These are phyloP conservation scores for Trichoderma harzianum DNA, from an alignment of 2,329 filamentous ascomycete genomes.

Conservation along the genomic window DNA sequence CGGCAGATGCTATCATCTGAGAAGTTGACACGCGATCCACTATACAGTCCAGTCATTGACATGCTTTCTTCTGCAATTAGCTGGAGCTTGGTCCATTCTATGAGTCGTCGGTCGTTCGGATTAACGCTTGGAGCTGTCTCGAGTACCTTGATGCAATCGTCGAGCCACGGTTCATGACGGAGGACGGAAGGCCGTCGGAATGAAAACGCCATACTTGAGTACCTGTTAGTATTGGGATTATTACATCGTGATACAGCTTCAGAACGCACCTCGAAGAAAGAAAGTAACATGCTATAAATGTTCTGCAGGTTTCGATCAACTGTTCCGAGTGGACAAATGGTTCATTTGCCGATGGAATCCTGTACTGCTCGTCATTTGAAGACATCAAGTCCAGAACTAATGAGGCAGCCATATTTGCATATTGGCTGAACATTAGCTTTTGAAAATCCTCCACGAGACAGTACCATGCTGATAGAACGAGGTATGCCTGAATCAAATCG, in stretches of 20 bases:
- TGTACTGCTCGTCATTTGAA: slow-evolving; percentile 17
- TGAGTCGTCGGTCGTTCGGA: background rate
- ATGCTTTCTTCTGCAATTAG: background rate
- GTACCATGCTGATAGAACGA: slow-evolving; percentile 22
- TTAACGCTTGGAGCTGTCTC: background rate
- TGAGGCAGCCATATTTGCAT: slow-evolving; percentile 21
- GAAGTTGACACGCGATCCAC: background rate
- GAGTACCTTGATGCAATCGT: background rate
- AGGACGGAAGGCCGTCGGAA: background rate
- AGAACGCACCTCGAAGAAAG: background rate
- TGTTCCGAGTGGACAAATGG: background rate
- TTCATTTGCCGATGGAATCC: background rate
- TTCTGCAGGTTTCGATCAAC: background rate
- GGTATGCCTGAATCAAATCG: slow-evolving; percentile 20
- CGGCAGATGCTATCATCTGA: background rate
- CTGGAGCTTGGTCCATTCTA: background rate
- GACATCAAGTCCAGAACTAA: slow-evolving; percentile 22
- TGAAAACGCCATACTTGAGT: background rate
- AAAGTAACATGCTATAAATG: background rate
- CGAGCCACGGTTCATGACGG: background rate
- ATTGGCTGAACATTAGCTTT: slow-evolving; percentile 22
- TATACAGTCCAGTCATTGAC: background rate
- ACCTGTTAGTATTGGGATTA: background rate
- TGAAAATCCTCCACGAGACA: slow-evolving; percentile 20
- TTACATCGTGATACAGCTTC: too few species aligned